phyloP scores from a whole-genome alignment of 2,329 filamentous ascomycete genomes.

The Thielaviopsis euricoi region DNA sequence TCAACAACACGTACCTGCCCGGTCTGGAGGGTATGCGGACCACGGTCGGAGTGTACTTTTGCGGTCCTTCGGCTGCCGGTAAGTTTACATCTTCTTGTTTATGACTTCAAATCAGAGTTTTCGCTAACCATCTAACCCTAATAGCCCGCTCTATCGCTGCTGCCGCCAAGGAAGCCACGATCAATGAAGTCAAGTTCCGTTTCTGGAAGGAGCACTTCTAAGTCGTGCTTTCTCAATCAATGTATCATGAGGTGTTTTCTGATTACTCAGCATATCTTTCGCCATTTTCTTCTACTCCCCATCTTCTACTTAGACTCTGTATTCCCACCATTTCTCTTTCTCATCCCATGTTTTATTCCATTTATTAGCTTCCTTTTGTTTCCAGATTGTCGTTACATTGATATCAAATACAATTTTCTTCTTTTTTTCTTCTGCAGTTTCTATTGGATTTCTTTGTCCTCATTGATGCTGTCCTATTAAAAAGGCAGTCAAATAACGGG shows the following conservation, averaged over 20 bases:
- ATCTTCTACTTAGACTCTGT: neutral
- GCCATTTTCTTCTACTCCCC: neutral
- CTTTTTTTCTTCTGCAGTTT: neutral
- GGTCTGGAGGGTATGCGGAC: conserved; percentile 65
- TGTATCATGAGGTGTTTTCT: neutral
- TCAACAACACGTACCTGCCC: conserved; percentile 69
- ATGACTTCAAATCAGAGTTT: no score
- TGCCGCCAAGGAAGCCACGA: conserved; percentile 57
- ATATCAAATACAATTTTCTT: neutral
- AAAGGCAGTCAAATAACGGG: no score
- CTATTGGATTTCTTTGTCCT: neutral
- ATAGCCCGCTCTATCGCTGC: conserved; percentile 68
- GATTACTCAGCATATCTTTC: neutral
- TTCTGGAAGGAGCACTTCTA: conserved; percentile 98
- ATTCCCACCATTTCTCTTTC: neutral
- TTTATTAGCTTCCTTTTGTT: neutral
- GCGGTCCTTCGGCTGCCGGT: conserved; percentile 63
- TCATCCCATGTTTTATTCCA: neutral
- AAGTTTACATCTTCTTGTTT: conserved; percentile 17
- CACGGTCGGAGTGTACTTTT: conserved; percentile 95
- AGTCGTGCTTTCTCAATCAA: conserved; percentile 10
- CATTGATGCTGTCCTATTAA: neutral
- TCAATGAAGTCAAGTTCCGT: conserved; percentile 71
- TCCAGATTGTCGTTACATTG: neutral
- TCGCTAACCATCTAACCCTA: conserved; percentile 24